Evolutionary conservation across 257 asterid species (phyloP), one percentile per base, ranked within the genome.

Genomic region (Lavandula angustifolia): DNA sequence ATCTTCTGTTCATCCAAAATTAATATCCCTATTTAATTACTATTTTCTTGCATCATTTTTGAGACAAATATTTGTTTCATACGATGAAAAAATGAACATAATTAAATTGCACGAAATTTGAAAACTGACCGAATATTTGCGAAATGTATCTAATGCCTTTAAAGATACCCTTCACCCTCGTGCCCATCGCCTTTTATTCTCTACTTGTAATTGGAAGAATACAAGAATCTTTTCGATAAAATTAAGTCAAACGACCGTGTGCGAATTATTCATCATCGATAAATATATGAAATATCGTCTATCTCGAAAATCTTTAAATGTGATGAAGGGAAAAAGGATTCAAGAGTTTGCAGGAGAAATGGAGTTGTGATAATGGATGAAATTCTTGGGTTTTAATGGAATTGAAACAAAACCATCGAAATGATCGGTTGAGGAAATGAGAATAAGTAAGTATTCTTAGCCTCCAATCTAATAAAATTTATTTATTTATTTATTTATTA

Each of bases 101-200:
- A 52, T 1, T 5, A 12, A 34, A 65, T 22, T 6, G 34, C 2
- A n/a, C 32, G 27, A 22, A 22, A 22, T 22, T 22, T 22, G 27
- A 22, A 22, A 22, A 75, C 91, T 64, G 27, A 89, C 97, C 97
- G 53, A 90, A 90, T 66, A 90, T 85, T 17, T 82, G 95, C 64
- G 97, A 90, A 69, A 90, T 85, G 68, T 87, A 87, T 77, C 90
- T 80, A 12, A 90, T 75, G 81, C 96, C 96, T 71, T 85, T 90
- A 32, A 90, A 69, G 34, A 90, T 82, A 74, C 97, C 96, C 74
- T 90, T 90, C 86, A 85, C 77, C 76, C 84, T 90, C 1, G 88
- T 82, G 6, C 75, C 2, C 90, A 87, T 90, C 60, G 40, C 61
- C 37, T 29, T 65, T 42, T 37, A 7, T 22, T 33, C 51, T 64